These are phyloP conservation scores for Dendrobium nobile DNA, from an alignment of 106 monocot species.

Conservation along the genomic window DNA sequence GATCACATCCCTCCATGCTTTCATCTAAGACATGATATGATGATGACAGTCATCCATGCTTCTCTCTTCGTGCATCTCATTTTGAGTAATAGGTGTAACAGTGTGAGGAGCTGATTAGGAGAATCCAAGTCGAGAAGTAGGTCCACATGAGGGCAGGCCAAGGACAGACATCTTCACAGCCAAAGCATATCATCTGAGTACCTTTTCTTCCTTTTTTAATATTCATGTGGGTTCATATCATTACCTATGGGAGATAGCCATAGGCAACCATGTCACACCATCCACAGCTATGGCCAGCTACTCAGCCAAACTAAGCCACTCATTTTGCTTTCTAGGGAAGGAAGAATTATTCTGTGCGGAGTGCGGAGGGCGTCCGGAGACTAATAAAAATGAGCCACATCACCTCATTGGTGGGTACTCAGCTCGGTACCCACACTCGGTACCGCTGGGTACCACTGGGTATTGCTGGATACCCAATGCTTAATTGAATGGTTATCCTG, in stretches of 20 bases:
- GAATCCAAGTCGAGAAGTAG: conserved; percentile 4
- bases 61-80: background rate
- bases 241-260: conserved; percentile 1
- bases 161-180: conserved; percentile 8
- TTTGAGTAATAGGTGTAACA: conserved; percentile 2
- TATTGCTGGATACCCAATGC: no score
- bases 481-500: no score
- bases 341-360: no score
- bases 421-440: no score
- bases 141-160: conserved; percentile 2
- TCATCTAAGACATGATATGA: background rate
- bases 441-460: no score
- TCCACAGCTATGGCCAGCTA: conserved; percentile 12
- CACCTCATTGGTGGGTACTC: no score
- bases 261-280: conserved; percentile 5
- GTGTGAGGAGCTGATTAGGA: background rate
- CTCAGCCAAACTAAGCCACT: background rate
- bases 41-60: conserved; percentile 4
- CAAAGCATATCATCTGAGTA: background rate
- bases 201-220: conserved; percentile 1
- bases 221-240: conserved; percentile 8
- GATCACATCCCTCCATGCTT: background rate
- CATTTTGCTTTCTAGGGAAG: background rate
- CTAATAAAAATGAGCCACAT: no score
- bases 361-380: no score